Evolutionary conservation across 148 eudicot genomes (phyloP).

Genomic region (Polygonum aviculare): DNA sequence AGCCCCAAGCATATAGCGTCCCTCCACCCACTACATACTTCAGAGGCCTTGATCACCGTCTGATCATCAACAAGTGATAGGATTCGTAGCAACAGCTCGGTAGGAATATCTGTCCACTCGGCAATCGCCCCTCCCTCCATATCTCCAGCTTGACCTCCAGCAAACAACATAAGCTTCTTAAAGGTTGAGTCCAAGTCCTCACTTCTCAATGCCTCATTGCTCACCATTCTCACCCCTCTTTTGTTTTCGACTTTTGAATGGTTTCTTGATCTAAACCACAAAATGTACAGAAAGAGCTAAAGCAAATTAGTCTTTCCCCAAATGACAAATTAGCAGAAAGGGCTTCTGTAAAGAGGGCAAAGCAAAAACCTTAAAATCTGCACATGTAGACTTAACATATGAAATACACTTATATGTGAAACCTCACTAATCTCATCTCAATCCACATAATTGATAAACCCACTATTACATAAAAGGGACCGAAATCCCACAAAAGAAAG

Average conservation of each 20-base stretch:
- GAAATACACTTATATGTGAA: background rate
- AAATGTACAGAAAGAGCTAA: background rate
- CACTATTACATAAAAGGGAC: no score
- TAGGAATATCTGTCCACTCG: constrained; percentile 84
- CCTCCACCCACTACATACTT: constrained; percentile 85
- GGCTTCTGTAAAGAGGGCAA: background rate
- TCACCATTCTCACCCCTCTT: constrained; percentile 20
- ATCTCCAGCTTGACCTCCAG: constrained; percentile 16
- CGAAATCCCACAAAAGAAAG: background rate
- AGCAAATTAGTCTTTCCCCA: background rate
- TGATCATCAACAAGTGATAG: constrained; percentile 75
- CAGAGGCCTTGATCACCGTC: constrained; percentile 65
- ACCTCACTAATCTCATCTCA: background rate
- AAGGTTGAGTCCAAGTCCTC: constrained; percentile 54
- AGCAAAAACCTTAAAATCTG: background rate
- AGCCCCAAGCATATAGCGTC: constrained; percentile 76
- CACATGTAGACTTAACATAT: background rate
- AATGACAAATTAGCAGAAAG: background rate
- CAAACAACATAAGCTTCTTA: constrained; percentile 58
- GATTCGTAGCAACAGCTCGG: constrained; percentile 79
- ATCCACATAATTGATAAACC: no score
- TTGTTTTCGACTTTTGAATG: background rate
- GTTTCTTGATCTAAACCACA: background rate
- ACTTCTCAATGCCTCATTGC: constrained; percentile 30
- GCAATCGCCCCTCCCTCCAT: constrained; percentile 31